These are phyloP conservation scores for Rhynchosporium graminicola DNA, from an alignment of 2,329 filamentous ascomycete species.

Conservation along the genomic window DNA sequence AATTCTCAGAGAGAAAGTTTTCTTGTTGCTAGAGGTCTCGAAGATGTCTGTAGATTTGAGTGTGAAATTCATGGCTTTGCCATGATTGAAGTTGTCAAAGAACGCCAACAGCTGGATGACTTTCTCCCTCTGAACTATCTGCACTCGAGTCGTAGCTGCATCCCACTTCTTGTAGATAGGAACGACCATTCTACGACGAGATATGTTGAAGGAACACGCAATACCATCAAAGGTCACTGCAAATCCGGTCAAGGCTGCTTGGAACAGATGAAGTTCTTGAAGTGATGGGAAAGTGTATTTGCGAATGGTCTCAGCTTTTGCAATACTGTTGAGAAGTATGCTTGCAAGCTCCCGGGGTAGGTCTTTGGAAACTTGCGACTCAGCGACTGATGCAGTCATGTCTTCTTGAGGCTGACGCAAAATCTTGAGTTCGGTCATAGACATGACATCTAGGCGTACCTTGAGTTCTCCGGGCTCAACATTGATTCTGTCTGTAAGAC, in stretches of 20 bases:
- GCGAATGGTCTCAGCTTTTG: conserved; percentile 64
- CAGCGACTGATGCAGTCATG: conserved; percentile 72
- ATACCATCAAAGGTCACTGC: conserved; percentile 72
- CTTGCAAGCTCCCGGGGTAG: conserved; percentile 61
- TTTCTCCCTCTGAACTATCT: conserved; percentile 76
- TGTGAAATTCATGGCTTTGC: conserved; percentile 85
- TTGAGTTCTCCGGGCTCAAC: conserved; percentile 74
- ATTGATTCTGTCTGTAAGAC: conserved; percentile 81
- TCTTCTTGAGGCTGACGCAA: conserved; percentile 75
- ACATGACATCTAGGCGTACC: conserved; percentile 61
- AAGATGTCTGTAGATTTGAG: conserved; percentile 83
- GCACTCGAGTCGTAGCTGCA: conserved; percentile 74
- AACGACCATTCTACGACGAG: conserved; percentile 83
- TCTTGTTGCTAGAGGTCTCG: conserved; percentile 64
- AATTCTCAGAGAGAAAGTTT: conserved; percentile 73
- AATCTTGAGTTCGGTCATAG: conserved; percentile 63
- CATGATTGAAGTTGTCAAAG: conserved; percentile 84
- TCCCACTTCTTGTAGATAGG: conserved; percentile 96
- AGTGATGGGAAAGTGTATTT: conserved; percentile 68
- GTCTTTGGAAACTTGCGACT: conserved; percentile 63
- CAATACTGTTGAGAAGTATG: conserved; percentile 50
- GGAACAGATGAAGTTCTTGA: conserved; percentile 74
- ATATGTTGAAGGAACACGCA: conserved; percentile 76
- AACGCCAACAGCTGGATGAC: conserved; percentile 79
- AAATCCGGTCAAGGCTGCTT: conserved; percentile 78